phyloP scores from a whole-genome alignment of 495 filamentous ascomycete species.

The Sporormia fimetaria region DNA sequence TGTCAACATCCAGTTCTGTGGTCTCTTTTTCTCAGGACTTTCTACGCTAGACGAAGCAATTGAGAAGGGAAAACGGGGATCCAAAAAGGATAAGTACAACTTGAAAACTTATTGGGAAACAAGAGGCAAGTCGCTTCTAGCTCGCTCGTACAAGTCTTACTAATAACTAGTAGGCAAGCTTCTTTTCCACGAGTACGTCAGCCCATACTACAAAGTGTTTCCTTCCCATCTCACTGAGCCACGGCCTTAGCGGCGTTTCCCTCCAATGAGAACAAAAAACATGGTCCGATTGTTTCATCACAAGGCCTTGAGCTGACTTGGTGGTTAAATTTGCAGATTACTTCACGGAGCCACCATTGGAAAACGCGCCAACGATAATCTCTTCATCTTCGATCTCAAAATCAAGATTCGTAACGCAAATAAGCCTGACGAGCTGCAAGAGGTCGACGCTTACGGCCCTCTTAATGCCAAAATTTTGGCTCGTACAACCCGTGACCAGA shows the following conservation, averaged over 20 bases:
- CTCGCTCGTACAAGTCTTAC: not conserved
- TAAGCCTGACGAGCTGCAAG: conserved; percentile 1
- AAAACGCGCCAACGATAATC: not conserved
- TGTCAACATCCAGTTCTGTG: conserved; percentile 1
- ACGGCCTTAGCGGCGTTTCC: too few species aligned
- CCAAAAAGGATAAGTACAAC: conserved; percentile 1
- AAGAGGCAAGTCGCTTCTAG: not conserved
- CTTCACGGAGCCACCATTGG: conserved; percentile 1
- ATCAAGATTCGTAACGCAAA: not conserved
- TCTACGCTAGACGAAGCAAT: not conserved
- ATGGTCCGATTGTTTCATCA: too few species aligned
- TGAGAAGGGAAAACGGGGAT: not conserved
- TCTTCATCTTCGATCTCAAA: not conserved
- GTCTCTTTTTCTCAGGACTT: not conserved
- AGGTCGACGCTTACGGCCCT: conserved; percentile 1
- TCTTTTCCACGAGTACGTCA: too few species aligned
- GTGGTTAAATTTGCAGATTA: not conserved
- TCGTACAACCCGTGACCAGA: conserved; percentile 1
- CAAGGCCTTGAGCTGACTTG: not conserved
- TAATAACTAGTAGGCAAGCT: too few species aligned
- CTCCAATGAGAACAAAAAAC: too few species aligned
- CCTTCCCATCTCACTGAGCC: too few species aligned
- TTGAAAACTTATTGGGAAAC: not conserved
- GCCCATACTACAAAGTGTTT: too few species aligned
- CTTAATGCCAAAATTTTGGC: not conserved